Conservation (phyloP, 805 yeast species). For the Cyberlindnera nakhonratchasimensis region DNA sequence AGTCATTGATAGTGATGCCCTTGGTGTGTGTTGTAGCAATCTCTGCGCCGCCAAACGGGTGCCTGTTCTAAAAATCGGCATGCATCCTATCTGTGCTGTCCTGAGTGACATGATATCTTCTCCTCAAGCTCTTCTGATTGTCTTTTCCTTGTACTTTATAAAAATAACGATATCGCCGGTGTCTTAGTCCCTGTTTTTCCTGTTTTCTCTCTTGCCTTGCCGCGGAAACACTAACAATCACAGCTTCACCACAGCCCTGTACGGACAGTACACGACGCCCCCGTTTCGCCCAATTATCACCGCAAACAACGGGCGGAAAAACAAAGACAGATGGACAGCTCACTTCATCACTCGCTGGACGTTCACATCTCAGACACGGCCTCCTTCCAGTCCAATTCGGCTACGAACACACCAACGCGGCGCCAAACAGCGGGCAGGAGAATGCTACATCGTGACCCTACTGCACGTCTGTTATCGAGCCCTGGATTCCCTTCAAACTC, state of each 20-base stretch:
- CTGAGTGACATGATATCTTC: neutral
- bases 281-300: too few relatives aligned
- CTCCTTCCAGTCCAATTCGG: slow-evolving; percentile 14
- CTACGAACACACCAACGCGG: slow-evolving; percentile 13
- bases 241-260: neutral
- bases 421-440: neutral
- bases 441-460: neutral
- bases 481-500: slow-evolving; percentile 16
- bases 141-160: neutral
- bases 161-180: slow-evolving; percentile 5
- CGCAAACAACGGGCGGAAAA: neutral
- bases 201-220: neutral
- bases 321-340: slow-evolving; percentile 6
- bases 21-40: neutral
- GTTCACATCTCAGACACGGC: slow-evolving; percentile 12
- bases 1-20: neutral
- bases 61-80: neutral
- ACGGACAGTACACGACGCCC: neutral
- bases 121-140: neutral
- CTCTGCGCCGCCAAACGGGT: neutral
- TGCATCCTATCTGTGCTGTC: neutral
- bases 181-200: too few relatives aligned
- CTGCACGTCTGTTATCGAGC: slow-evolving; percentile 7
- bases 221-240: neutral
- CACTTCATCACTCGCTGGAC: slow-evolving; percentile 6